Conservation (phyloP, 176 grass and related monocot species). For the Oryza longistaminata region DNA sequence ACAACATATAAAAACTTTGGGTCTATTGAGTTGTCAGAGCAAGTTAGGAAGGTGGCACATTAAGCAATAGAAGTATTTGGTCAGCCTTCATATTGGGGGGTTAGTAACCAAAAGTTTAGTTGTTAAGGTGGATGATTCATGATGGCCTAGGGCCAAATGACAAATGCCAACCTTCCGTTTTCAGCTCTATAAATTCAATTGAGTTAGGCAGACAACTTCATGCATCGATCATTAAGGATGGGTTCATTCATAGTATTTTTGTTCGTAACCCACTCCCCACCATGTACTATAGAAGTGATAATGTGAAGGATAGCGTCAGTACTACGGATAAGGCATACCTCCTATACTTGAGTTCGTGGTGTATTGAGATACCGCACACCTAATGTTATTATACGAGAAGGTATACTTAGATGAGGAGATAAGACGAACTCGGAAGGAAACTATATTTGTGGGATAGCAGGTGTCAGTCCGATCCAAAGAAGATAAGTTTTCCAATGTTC, state of each 20-base stretch:
- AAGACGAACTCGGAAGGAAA: too few species aligned
- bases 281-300: constrained; percentile 59
- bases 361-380: too few species aligned
- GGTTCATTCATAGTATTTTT: constrained; percentile 47
- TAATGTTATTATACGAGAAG: too few species aligned
- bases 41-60: constrained; percentile 47
- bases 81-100: constrained; percentile 47
- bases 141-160: constrained; percentile 54
- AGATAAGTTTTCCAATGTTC: too few species aligned
- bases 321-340: too few species aligned
- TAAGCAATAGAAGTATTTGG: constrained; percentile 49
- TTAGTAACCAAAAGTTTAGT: constrained; percentile 39
- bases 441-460: too few species aligned
- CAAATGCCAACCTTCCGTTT: constrained; percentile 55
- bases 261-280: constrained; percentile 52
- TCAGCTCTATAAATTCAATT: constrained; percentile 44
- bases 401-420: too few species aligned
- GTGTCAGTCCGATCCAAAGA: too few species aligned
- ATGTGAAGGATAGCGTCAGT: constrained; percentile 39
- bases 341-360: too few species aligned
- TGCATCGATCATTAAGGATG: constrained; percentile 54
- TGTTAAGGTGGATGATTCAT: constrained; percentile 55
- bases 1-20: constrained; percentile 48
- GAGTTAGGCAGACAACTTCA: constrained; percentile 61
- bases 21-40: constrained; percentile 44